Evolutionary conservation across 768 basidiomycete genomes (phyloP).

Genomic region (Coprinopsis cinerea): DNA sequence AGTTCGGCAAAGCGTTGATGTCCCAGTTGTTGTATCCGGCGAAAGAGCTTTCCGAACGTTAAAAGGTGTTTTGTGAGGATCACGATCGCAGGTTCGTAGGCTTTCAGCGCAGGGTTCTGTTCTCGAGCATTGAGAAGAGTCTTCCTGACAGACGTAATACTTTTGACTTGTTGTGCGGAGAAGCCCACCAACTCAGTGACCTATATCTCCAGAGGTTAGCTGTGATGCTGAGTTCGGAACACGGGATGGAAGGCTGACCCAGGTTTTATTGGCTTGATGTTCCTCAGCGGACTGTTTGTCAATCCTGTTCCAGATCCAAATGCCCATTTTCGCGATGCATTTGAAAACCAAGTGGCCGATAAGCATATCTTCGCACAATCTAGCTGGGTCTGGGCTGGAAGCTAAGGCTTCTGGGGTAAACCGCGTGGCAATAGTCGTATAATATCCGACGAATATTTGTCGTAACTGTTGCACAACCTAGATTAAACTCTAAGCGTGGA

Average conservation of each 20-base stretch:
- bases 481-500: not conserved
- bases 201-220: constrained; percentile 28
- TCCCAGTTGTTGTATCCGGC: constrained; percentile 63
- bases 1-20: constrained; percentile 54
- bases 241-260: constrained; percentile 36
- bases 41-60: constrained; percentile 75
- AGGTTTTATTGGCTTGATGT: constrained; percentile 37
- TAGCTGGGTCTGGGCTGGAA: constrained; percentile 38
- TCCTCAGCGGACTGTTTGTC: constrained; percentile 39
- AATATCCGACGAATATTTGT: constrained; percentile 51
- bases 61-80: constrained; percentile 63
- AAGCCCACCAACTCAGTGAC: constrained; percentile 55
- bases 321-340: constrained; percentile 59
- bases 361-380: constrained; percentile 34
- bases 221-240: constrained; percentile 3
- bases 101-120: constrained; percentile 27
- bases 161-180: constrained; percentile 50
- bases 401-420: constrained; percentile 30
- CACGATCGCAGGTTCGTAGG: constrained; percentile 41
- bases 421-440: constrained; percentile 45
- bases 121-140: constrained; percentile 41
- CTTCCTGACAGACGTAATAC: constrained; percentile 53
- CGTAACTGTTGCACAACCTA: constrained; percentile 55
- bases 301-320: constrained; percentile 65
- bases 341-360: constrained; percentile 72